phyloP scores from a whole-genome alignment of 129 eudicot species.

The Pulicaria dysenterica region DNA sequence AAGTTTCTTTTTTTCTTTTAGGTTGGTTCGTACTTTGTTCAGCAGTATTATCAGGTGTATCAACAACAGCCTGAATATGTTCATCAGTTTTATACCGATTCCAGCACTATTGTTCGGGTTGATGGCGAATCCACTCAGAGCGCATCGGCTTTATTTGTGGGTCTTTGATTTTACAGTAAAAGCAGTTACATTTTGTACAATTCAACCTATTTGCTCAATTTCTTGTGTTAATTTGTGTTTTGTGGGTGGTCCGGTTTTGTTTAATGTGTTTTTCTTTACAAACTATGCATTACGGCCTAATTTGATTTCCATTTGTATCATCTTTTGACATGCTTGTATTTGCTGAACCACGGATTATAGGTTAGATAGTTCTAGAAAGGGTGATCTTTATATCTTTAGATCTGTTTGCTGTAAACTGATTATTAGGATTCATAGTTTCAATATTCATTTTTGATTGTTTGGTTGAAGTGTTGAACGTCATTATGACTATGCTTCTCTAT shows the following conservation, averaged over 20 bases:
- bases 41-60: constrained; percentile 78
- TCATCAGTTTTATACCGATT: constrained; percentile 75
- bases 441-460: background rate
- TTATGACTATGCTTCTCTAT: background rate
- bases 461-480: background rate
- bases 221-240: too few relatives aligned
- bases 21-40: constrained; percentile 89
- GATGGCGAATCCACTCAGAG: constrained; percentile 65
- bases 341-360: background rate
- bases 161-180: background rate
- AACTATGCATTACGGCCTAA: background rate
- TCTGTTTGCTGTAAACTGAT: background rate
- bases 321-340: background rate
- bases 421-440: background rate
- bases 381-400: background rate
- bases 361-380: background rate
- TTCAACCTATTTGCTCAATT: background rate
- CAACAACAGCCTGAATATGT: constrained; percentile 67
- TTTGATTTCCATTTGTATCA: background rate
- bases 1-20: background rate
- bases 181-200: too few relatives aligned
- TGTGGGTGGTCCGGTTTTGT: background rate
- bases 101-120: constrained; percentile 73
- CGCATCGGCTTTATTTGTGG: constrained; percentile 59
- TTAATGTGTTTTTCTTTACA: background rate